Evolutionary conservation across 805 yeast genomes (phyloP).

Genomic region (Spathaspora hagerdaliae): DNA sequence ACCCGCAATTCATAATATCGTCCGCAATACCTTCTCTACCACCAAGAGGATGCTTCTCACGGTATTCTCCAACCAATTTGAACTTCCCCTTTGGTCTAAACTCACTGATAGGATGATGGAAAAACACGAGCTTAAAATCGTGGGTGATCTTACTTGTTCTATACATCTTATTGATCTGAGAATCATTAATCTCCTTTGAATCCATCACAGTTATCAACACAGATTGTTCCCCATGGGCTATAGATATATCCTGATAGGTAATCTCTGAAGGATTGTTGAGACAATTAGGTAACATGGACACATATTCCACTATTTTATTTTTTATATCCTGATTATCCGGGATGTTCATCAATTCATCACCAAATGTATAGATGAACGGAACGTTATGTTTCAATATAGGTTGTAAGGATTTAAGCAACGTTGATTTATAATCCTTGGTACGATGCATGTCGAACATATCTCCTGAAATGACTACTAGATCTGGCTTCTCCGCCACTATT

Average conservation of each 20-base stretch:
- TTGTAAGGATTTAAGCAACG: slow-evolving; percentile 25
- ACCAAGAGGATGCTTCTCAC: slow-evolving; percentile 32
- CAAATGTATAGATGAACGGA: slow-evolving; percentile 36
- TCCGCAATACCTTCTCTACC: slow-evolving; percentile 22
- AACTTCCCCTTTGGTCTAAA: slow-evolving; percentile 37
- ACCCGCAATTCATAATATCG: slow-evolving; percentile 32
- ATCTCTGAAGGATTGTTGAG: slow-evolving; percentile 18
- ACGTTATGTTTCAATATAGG: slow-evolving; percentile 28
- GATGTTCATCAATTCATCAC: slow-evolving; percentile 23
- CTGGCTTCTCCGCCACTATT: slow-evolving; percentile 25
- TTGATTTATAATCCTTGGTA: slow-evolving; percentile 22
- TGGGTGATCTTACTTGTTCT: slow-evolving; percentile 9
- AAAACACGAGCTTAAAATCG: slow-evolving; percentile 28
- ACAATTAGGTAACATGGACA: slow-evolving; percentile 34
- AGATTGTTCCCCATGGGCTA: slow-evolving; percentile 26
- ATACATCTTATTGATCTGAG: slow-evolving; percentile 33
- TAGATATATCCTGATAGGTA: slow-evolving; percentile 28
- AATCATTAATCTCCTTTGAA: slow-evolving; percentile 25
- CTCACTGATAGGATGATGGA: slow-evolving; percentile 41
- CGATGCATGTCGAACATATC: slow-evolving; percentile 31
- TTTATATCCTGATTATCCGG: background rate
- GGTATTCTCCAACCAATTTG: slow-evolving; percentile 34
- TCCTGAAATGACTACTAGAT: slow-evolving; percentile 37
- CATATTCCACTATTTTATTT: slow-evolving; percentile 19
- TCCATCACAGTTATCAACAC: slow-evolving; percentile 32